Evolutionary conservation across 495 filamentous ascomycete species (phyloP).

Genomic region (Aspergillus sclerotioniger): DNA sequence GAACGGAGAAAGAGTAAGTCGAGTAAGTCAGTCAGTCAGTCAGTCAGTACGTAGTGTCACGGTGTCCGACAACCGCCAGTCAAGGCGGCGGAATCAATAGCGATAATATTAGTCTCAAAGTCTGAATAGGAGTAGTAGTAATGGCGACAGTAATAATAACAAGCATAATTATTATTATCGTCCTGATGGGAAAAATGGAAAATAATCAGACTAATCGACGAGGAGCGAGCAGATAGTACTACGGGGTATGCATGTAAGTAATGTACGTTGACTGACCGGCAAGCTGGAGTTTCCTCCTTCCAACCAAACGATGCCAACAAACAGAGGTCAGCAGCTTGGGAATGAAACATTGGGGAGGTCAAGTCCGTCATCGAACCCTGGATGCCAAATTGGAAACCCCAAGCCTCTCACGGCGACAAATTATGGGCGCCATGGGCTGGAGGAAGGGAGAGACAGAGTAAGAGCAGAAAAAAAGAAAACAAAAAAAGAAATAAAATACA

Average conservation of each 20-base stretch:
- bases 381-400: background rate
- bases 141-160: slow-evolving; percentile 1
- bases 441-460: background rate
- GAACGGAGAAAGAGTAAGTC: background rate
- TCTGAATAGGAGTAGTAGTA: background rate
- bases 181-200: background rate
- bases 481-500: slow-evolving; percentile 9
- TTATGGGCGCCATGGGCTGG: background rate
- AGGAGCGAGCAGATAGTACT: background rate
- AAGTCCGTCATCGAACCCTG: background rate
- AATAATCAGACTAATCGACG: background rate
- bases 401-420: too few relatives aligned
- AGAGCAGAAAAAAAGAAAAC: slow-evolving; percentile 5
- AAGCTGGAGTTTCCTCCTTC: background rate
- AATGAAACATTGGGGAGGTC: background rate
- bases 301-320: slow-evolving; percentile 10
- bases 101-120: background rate
- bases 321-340: background rate
- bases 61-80: background rate
- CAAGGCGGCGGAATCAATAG: background rate
- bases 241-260: background rate
- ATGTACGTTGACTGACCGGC: background rate
- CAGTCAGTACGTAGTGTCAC: slow-evolving; percentile 1
- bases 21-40: too few relatives aligned
- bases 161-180: background rate